Conservation (phyloP, 345 rosid genomes). For the Eucalyptus curtisii region DNA sequence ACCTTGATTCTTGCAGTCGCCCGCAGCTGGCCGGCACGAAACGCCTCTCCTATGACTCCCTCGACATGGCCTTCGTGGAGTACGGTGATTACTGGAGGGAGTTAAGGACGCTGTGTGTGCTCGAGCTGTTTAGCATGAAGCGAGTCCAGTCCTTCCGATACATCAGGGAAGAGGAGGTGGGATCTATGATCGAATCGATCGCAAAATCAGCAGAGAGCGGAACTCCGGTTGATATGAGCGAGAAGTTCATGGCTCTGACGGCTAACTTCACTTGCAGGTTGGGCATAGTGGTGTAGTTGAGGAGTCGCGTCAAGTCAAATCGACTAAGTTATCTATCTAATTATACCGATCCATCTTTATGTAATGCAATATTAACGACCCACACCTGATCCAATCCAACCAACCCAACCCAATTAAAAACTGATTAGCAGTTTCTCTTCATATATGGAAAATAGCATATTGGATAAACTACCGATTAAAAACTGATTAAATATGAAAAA, state of each 20-base stretch:
- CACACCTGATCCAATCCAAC: not conserved
- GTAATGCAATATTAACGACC: not conserved
- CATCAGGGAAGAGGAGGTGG: slow-evolving; percentile 16
- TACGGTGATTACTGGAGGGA: slow-evolving; percentile 5
- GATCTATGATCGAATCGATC: slow-evolving; percentile 8
- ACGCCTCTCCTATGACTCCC: slow-evolving; percentile 15
- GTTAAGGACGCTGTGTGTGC: slow-evolving; percentile 12
- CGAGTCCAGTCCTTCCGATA: not conserved
- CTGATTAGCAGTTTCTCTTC: too few species aligned
- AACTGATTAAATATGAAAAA: too few species aligned
- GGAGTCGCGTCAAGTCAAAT: not conserved
- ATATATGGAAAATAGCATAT: too few species aligned
- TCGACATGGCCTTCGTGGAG: slow-evolving; percentile 14
- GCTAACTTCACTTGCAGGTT: not conserved
- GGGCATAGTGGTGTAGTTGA: not conserved
- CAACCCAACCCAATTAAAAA: too few species aligned
- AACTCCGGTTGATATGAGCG: slow-evolving; percentile 9
- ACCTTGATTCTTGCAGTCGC: slow-evolving; percentile 3
- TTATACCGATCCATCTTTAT: not conserved
- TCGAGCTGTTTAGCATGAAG: slow-evolving; percentile 8
- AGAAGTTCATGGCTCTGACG: slow-evolving; percentile 8
- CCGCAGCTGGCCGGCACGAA: not conserved
- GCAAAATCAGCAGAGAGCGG: not conserved
- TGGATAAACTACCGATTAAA: too few species aligned
- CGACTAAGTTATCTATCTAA: not conserved